Evolutionary conservation across 805 yeast species (phyloP).

Genomic region (Lachancea meyersii): DNA sequence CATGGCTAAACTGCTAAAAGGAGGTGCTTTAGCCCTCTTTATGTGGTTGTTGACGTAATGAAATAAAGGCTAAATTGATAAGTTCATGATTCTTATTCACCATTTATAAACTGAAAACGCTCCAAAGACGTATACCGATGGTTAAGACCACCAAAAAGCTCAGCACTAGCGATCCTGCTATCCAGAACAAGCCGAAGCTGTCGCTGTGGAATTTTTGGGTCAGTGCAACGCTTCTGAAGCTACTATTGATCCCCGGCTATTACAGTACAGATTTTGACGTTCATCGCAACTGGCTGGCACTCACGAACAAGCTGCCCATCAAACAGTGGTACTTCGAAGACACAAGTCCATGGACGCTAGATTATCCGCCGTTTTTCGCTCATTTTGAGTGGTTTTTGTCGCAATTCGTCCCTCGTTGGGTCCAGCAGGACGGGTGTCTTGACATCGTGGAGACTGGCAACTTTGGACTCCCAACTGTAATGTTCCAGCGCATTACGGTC

Average conservation of each 20-base stretch:
- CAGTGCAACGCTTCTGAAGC: conserved; percentile 52
- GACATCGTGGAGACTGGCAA: conserved; percentile 57
- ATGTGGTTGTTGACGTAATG: conserved; percentile 1
- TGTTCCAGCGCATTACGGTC: conserved; percentile 79
- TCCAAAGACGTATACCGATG: not conserved
- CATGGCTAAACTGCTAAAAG: conserved; percentile 10
- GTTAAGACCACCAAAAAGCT: conserved; percentile 3
- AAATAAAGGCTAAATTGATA: not conserved
- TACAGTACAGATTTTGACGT: conserved; percentile 96
- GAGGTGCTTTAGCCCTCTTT: not conserved
- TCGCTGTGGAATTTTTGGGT: conserved; percentile 64
- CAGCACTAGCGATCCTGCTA: not conserved
- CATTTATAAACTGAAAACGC: not conserved
- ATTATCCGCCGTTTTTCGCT: conserved; percentile 97
- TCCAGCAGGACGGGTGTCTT: conserved; percentile 69
- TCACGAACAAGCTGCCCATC: conserved; percentile 70
- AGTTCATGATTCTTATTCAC: not conserved
- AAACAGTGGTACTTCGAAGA: conserved; percentile 76
- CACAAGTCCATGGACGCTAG: conserved; percentile 86
- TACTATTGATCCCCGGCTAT: conserved; percentile 69
- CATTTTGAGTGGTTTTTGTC: conserved; percentile 83
- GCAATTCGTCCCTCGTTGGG: conserved; percentile 59
- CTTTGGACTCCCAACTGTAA: conserved; percentile 72
- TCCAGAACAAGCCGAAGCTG: conserved; percentile 25
- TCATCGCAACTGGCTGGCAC: conserved; percentile 94